Evolutionary conservation across 306 rosid species (phyloP).

Genomic region (Vicia villosa): DNA sequence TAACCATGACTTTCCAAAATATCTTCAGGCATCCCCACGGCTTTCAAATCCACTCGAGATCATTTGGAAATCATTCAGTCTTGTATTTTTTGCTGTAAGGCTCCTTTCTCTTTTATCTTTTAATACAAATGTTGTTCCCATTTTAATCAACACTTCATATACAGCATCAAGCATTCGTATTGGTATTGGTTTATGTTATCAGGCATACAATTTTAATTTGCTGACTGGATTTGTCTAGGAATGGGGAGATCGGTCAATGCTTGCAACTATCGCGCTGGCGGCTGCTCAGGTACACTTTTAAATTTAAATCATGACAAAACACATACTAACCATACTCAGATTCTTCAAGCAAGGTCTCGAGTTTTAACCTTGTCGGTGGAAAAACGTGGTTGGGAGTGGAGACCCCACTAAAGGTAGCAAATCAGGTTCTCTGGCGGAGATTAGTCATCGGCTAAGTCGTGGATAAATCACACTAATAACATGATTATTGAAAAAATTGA

Average conservation of each 20-base stretch:
- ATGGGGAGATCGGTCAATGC: constrained; percentile 99
- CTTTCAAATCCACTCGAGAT: constrained; percentile 87
- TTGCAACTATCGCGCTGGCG: constrained; percentile 92
- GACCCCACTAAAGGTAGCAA: neutral
- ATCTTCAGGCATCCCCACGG: constrained; percentile 60
- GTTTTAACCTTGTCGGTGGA: no score
- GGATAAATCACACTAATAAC: neutral
- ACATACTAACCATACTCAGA: neutral
- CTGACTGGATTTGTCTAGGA: constrained; percentile 60
- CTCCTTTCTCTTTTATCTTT: constrained; percentile 4
- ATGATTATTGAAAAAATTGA: no score
- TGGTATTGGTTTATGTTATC: constrained; percentile 24
- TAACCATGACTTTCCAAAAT: constrained; percentile 12
- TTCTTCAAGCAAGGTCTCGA: neutral
- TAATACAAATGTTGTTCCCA: neutral
- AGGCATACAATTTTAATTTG: constrained; percentile 22
- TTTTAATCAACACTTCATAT: neutral
- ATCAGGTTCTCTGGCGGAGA: neutral
- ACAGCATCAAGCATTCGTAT: constrained; percentile 14
- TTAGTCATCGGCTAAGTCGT: neutral
- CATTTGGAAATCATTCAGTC: constrained; percentile 94
- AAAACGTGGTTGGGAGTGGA: no score
- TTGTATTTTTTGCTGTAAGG: constrained; percentile 93
- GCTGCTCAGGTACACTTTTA: constrained; percentile 86
- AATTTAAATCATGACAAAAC: constrained; percentile 31